A percentile compares a stretch with the other conserved stretches of the same genome.
phyloP scores from a whole-genome alignment of 345 rosid species.

The Boechera divaricarpa region DNA sequence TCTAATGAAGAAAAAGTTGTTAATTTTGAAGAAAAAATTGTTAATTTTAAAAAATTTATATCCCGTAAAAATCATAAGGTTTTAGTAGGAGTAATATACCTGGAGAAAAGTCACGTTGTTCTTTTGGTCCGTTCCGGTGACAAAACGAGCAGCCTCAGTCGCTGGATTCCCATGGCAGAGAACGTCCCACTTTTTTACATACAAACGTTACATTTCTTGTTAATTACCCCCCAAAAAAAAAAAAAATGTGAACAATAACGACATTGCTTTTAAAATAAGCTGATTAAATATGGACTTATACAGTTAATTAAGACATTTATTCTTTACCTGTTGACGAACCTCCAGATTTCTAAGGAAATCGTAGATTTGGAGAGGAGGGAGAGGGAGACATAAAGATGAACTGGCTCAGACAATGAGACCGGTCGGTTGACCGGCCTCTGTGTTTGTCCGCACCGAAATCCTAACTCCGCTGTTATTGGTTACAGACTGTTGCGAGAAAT shows the following conservation, averaged over 20 bases:
- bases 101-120: conserved; percentile 55
- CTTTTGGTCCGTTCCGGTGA: conserved; percentile 51
- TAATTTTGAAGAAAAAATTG: not conserved
- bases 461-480: conserved; percentile 57
- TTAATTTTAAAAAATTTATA: not conserved
- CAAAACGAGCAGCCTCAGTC: conserved; percentile 54
- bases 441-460: conserved; percentile 51
- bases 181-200: conserved; percentile 72
- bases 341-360: conserved; percentile 54
- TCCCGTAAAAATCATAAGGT: not conserved
- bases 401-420: conserved; percentile 69
- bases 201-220: conserved; percentile 7
- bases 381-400: conserved; percentile 74
- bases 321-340: conserved; percentile 55
- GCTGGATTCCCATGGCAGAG: conserved; percentile 58
- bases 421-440: conserved; percentile 56
- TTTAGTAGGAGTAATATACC: conserved; percentile 47
- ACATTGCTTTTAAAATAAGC: not conserved
- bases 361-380: conserved; percentile 52
- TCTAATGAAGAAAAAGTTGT: not conserved
- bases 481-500: conserved; percentile 53
- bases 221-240: not conserved
- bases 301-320: not conserved
- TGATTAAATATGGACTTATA: not conserved
- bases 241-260: not conserved